phyloP scores from a whole-genome alignment of 345 rosid species.

The Citrus mangshanensis region DNA sequence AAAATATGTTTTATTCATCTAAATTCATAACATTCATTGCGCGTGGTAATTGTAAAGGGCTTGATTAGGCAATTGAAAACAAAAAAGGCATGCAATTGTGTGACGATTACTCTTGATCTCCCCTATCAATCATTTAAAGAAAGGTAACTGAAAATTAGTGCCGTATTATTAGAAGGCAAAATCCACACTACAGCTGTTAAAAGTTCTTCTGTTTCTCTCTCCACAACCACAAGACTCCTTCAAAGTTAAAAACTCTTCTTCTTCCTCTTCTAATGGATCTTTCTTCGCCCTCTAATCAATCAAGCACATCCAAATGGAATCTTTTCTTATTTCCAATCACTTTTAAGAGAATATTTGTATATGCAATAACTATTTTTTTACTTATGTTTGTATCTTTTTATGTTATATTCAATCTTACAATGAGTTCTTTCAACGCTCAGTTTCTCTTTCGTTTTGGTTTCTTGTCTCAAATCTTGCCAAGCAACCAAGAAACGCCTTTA shows the following conservation, averaged over 20 bases:
- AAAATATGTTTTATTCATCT: not conserved
- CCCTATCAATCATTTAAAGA: too few relatives aligned
- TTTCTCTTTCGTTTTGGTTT: constrained; percentile 24
- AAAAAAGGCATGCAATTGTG: too few relatives aligned
- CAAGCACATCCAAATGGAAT: constrained; percentile 7
- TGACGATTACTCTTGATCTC: too few relatives aligned
- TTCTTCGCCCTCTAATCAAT: constrained; percentile 7
- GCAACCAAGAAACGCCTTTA: not conserved
- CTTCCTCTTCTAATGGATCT: constrained; percentile 39
- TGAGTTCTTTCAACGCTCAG: constrained; percentile 8
- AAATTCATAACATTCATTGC: not conserved
- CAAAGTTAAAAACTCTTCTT: not conserved
- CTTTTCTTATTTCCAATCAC: constrained; percentile 19
- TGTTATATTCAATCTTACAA: constrained; percentile 20
- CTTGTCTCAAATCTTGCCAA: not conserved
- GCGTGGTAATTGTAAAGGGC: not conserved
- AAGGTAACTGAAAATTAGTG: too few relatives aligned
- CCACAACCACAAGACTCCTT: constrained; percentile 4
- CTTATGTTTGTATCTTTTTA: constrained; percentile 34
- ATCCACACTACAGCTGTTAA: too few relatives aligned
- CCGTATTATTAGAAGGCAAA: too few relatives aligned
- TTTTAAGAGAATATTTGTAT: constrained; percentile 34
- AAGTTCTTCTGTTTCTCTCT: not conserved
- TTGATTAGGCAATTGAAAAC: not conserved
- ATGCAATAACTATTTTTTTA: constrained; percentile 23